Evolutionary conservation across 129 eudicot species (phyloP), one percentile per base, ranked within the genome.

Genomic region (Saussurea involucrata): DNA sequence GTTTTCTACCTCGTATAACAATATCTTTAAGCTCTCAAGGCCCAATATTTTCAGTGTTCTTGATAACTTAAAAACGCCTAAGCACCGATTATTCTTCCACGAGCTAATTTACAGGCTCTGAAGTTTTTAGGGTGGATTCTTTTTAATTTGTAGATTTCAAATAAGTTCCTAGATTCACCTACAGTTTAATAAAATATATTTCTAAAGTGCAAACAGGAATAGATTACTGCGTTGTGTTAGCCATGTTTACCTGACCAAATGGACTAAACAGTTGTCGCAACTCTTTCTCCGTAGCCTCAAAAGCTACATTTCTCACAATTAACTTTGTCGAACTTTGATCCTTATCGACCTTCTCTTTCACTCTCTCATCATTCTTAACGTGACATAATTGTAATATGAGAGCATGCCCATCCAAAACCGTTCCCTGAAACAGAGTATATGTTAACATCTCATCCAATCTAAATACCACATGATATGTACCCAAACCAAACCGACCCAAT

Each of bases 391-490:
- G 95, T 86, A 95, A 81, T 34, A 86, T 89, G 71, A 95, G 89
- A 68, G 99, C 99, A 87, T 95, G 96, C 66, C 97, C 91, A 84
- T 95, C 99, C 81, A 95, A 80, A 78, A 92, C 96, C 33, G 99
- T 88, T 80, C 99, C 97, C 99, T 95, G 86, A 53, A 75, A 79
- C 1, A 11, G n/a, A 80, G 70, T 32, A 66, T 31, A 71, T n/a
- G n/a, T 60, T 73, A 69, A 15, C 64, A 73, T 66, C 27, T 2
- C 24, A 29, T 36, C 24, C 29, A 69, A 69, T 37, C 40, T 33
- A 42, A 33, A 53, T 21, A 53, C 40, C 33, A 53, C 66, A 67
- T 15, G 20, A 74, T 57, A 37, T 22, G 37, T 40, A 37, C 8
- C 12, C 44, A 37, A 37, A 37, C 57, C 57, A 15, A 44, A 12